phyloP scores from a whole-genome alignment of 1,139 yeast genomes.

The Lodderomyces margitis region DNA sequence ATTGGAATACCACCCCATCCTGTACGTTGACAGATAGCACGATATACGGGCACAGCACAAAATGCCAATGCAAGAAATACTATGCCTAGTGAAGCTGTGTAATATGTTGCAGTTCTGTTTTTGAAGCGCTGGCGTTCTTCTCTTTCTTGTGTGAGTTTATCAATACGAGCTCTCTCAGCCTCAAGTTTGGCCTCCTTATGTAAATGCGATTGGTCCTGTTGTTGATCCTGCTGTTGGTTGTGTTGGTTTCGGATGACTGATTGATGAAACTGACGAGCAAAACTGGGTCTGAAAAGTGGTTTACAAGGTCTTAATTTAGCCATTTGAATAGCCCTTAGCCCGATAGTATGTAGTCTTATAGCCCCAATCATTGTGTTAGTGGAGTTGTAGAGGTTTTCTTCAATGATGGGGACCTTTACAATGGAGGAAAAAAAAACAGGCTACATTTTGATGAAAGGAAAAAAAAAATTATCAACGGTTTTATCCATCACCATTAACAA shows the following conservation, averaged over 20 bases:
- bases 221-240: slow-evolving; percentile 2
- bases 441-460: not conserved
- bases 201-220: no score
- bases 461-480: not conserved
- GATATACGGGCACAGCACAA: slow-evolving; percentile 89
- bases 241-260: slow-evolving; percentile 7
- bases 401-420: not conserved
- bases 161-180: slow-evolving; percentile 18
- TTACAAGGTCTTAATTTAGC: not conserved
- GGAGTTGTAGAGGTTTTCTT: not conserved
- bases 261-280: slow-evolving; percentile 2
- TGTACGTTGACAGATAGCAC: slow-evolving; percentile 90
- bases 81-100: slow-evolving; percentile 69
- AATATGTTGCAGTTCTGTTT: slow-evolving; percentile 61
- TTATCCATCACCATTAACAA: no score
- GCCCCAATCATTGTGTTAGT: slow-evolving; percentile 2
- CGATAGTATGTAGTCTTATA: not conserved
- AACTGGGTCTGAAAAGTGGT: not conserved
- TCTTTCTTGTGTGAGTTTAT: slow-evolving; percentile 21
- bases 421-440: not conserved
- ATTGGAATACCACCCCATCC: slow-evolving; percentile 97
- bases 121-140: slow-evolving; percentile 31
- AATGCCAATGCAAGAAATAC: slow-evolving; percentile 78
- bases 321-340: not conserved
- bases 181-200: slow-evolving; percentile 7